Base-by-base conservation (phyloP, 2,329 filamentous ascomycete species). In the Verticillium klebahnii region DNA sequence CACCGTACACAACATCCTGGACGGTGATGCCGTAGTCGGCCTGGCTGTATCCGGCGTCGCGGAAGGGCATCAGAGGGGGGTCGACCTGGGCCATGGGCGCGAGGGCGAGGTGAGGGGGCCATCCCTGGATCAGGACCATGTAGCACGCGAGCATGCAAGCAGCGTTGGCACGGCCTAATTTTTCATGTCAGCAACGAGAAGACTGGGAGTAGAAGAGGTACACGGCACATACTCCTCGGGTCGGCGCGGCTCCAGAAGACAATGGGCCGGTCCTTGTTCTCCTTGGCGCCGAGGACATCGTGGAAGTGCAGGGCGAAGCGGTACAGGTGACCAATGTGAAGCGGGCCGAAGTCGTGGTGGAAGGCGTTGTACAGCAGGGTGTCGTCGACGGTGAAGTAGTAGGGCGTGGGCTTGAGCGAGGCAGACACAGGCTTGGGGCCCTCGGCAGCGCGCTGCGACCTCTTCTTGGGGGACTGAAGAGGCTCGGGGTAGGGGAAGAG, bases 81-180 rank as follows among this genome's bases (percentile, higher is more conserved):
- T 99, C 95, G 71, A 96, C 90, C 78, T 99, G 95, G 7, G 95
- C 92, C 72, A 99, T 96, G 15, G 95, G 95, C 14, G 94, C 94
- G 52, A 99, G 85, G 37, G 95, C 95, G 69, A 98, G 82, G 80
- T 99, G 95, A 59, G 95, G 95, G 56, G 95, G 92, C 95, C 95
- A 99, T 52, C 91, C 92, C 78, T 99, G 95, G 69, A 99, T 97
- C 67, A 99, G 80, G 54, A 99, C 93, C 93, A 99, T 98, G 80
- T 99, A 99, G 80, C 93, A 97, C 60, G 95, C 94, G 56, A 99
- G 86, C 71, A 99, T 85, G 74, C 93, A 97, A 32, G 95, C 93
- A 57, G 95, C 93, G 77, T 99, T 99, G 67, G 91, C 91, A 73
- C 95, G 89, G 74, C 90, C 90, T 93, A 60, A n/a, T 5, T 15